phyloP scores from a whole-genome alignment of 139 green algal genomes.

The Chlorella sp. region DNA sequence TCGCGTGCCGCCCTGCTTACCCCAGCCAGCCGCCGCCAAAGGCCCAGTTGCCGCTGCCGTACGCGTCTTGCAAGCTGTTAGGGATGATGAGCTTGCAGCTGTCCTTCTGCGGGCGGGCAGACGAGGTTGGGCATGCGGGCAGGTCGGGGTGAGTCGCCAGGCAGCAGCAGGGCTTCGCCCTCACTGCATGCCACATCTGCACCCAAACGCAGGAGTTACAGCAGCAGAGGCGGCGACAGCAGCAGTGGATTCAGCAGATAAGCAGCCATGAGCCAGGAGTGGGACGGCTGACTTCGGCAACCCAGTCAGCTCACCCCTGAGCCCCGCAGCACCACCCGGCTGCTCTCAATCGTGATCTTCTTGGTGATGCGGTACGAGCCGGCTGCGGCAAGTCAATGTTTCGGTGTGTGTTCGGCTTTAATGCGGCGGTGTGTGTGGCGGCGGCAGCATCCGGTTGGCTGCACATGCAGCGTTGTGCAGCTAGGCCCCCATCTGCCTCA shows the following conservation, averaged over 20 bases:
- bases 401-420: too few relatives aligned
- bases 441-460: too few relatives aligned
- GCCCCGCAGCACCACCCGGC: conserved; percentile 14
- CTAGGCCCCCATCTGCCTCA: too few relatives aligned
- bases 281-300: background rate
- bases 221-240: background rate
- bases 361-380: conserved; percentile 4
- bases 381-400: too few relatives aligned
- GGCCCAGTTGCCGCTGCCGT: conserved; percentile 11
- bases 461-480: too few relatives aligned
- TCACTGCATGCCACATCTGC: background rate
- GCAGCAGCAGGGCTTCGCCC: too few relatives aligned
- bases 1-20: background rate
- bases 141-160: background rate
- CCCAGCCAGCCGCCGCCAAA: conserved; percentile 19
- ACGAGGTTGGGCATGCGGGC: background rate
- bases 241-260: background rate
- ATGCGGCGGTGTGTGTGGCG: too few relatives aligned
- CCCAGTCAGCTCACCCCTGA: background rate
- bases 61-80: background rate
- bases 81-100: conserved; percentile 13
- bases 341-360: background rate
- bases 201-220: too few relatives aligned
- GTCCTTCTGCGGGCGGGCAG: background rate
- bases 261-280: background rate